phyloP scores from a whole-genome alignment of 495 filamentous ascomycete genomes.

The Podospora conica region DNA sequence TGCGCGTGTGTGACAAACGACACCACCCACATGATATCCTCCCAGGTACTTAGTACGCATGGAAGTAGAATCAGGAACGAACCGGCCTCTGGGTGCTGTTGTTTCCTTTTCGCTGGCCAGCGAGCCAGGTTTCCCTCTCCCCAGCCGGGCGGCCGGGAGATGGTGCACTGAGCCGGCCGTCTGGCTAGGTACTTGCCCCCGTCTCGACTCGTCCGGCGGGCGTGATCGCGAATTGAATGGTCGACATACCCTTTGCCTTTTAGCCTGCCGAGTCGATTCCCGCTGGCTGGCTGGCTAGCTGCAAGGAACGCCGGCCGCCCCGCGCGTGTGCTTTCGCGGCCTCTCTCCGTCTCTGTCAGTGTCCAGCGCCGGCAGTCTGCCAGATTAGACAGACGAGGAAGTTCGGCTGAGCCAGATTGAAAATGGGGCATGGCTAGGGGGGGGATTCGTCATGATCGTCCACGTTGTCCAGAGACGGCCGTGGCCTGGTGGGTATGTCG shows the following conservation, averaged over 20 bases:
- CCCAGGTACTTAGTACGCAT: neutral
- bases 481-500: neutral
- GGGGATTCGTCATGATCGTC: neutral
- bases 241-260: constrained; percentile 8
- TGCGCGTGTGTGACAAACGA: neutral
- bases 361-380: neutral
- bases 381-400: neutral
- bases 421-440: neutral
- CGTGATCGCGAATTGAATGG: neutral
- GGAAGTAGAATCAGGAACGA: neutral
- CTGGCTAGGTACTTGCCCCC: too few relatives aligned
- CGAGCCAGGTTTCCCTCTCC: constrained; percentile 12
- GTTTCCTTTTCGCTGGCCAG: constrained; percentile 4
- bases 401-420: neutral
- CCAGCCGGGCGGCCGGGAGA: constrained; percentile 2
- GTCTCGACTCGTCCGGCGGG: neutral
- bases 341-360: neutral
- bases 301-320: constrained; percentile 24
- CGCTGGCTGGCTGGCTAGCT: constrained; percentile 7
- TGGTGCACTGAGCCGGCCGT: constrained; percentile 1
- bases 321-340: neutral
- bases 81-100: neutral
- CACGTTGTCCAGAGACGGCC: constrained; percentile 6
- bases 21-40: neutral
- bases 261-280: constrained; percentile 24